These are phyloP conservation scores for Lodderomyces jiufengensis DNA, from an alignment of 1,139 yeast species.

Conservation along the genomic window DNA sequence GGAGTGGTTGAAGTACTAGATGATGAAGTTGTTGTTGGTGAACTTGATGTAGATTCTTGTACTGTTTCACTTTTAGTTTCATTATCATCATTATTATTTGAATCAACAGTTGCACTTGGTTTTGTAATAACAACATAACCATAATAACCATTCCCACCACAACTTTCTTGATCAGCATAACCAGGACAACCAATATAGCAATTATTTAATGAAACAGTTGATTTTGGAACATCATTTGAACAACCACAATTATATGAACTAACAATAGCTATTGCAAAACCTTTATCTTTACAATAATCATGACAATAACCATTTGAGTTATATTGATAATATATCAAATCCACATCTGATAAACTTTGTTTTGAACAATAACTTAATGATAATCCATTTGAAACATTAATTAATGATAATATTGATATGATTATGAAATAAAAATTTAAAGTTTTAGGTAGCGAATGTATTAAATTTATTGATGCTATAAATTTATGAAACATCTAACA, in stretches of 20 bases:
- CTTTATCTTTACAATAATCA: slow-evolving; percentile 38
- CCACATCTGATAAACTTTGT: slow-evolving; percentile 25
- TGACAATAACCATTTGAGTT: slow-evolving; percentile 58
- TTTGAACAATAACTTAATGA: slow-evolving; percentile 41
- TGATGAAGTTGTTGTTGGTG: slow-evolving; percentile 4
- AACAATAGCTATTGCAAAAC: slow-evolving; percentile 55
- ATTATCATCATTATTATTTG: slow-evolving; percentile 3
- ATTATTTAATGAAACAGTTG: slow-evolving; percentile 25
- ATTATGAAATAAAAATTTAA: slow-evolving; percentile 2
- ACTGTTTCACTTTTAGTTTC: slow-evolving; percentile 5
- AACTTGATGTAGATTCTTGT: slow-evolving; percentile 7
- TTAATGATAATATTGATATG: neutral
- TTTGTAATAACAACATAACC: slow-evolving; percentile 33
- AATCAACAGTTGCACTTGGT: slow-evolving; percentile 21
- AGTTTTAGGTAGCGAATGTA: too few species aligned
- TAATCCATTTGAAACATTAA: slow-evolving; percentile 9
- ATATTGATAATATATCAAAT: slow-evolving; percentile 19
- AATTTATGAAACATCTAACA: neutral
- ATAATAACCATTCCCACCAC: slow-evolving; percentile 32
- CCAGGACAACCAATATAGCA: slow-evolving; percentile 57
- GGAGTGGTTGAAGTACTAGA: slow-evolving; percentile 1
- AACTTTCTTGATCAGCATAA: slow-evolving; percentile 25
- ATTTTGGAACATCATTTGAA: slow-evolving; percentile 49
- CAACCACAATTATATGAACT: slow-evolving; percentile 59
- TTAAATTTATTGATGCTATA: neutral